Evolutionary conservation across 495 filamentous ascomycete genomes (phyloP).

Genomic region (Penicillium psychrofluorescens): DNA sequence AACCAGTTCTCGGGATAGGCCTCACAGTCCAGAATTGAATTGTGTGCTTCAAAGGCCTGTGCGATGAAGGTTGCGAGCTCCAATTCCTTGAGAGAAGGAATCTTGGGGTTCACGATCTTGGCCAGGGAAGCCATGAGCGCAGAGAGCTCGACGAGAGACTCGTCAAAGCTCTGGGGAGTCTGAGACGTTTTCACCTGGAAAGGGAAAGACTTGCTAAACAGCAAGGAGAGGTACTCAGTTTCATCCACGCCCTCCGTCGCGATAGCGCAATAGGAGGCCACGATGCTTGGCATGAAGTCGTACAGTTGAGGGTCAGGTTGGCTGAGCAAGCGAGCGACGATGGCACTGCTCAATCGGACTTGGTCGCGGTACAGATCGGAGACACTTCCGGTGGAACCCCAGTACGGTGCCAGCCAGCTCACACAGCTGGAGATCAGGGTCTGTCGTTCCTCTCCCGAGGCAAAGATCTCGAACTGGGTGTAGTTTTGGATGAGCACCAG

Average conservation of each 20-base stretch:
- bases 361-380: slow-evolving; percentile 88
- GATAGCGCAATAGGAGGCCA: slow-evolving; percentile 80
- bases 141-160: slow-evolving; percentile 82
- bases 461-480: slow-evolving; percentile 71
- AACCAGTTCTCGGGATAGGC: slow-evolving; percentile 89
- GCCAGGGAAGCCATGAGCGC: slow-evolving; percentile 78
- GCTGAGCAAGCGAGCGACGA: slow-evolving; percentile 74
- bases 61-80: slow-evolving; percentile 70
- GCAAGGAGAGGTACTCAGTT: slow-evolving; percentile 67
- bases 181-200: slow-evolving; percentile 70
- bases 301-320: slow-evolving; percentile 75
- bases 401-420: slow-evolving; percentile 88
- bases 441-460: slow-evolving; percentile 62
- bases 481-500: slow-evolving; percentile 88
- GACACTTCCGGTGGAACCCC: slow-evolving; percentile 67
- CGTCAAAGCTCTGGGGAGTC: slow-evolving; percentile 64
- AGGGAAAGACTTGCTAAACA: slow-evolving; percentile 86
- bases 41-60: slow-evolving; percentile 66
- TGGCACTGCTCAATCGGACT: slow-evolving; percentile 83
- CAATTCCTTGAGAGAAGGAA: slow-evolving; percentile 57
- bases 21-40: slow-evolving; percentile 81
- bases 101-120: slow-evolving; percentile 48
- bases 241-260: slow-evolving; percentile 53
- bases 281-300: slow-evolving; percentile 82
- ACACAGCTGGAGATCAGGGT: slow-evolving; percentile 75